Base-by-base conservation (phyloP, 495 filamentous ascomycete species). In the Penicillium manginii region DNA sequence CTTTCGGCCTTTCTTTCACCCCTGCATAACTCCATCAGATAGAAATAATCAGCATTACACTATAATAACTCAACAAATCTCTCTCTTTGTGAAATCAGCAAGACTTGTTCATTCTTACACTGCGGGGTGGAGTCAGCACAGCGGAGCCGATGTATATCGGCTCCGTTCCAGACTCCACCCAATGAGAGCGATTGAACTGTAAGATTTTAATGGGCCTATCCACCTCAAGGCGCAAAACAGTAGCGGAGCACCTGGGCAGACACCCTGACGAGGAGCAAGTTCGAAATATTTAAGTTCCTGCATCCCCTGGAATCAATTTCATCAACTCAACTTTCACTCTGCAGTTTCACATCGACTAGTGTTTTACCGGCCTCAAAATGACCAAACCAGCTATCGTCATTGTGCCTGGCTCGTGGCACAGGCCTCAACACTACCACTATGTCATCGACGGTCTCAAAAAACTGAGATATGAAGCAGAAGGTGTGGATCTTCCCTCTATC, bases 381-480 rank as follows among this genome's bases (percentile, higher is more conserved):
- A 15, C 65, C 14, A 63, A 61, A 19, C 65, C 70, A 18, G 67
- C 60, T 1, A 66, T 79, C 46, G 67, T 78, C 17, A 65, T 79
- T 22, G 61, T 78, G 26, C 74, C 75, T n/a, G 76, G 78, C 11
- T 60, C 75, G 9, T 80, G 78, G 75, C 78, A 80, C 45, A 58
- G 69, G 5, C 76, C 76, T 0, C 48, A 68, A 19, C 74, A 75
- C 49, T 79, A 75, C 60, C 61, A 69, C 3, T 46, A 56, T 17
- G 69, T 79, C 3, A 68, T 70, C 21, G 63, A 76, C 43, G 58
- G 52, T 11, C 65, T 80, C 17, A 58, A 49, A 4, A 55, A 58
- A 12, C 39, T 53, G 31, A 65, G 71, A 43, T 75, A 73, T 52
- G 61, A 65, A 33, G 71, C 72, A 4, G 52, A 69, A 4, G 66